A percentile compares a stretch with the other conserved stretches of the same genome.
These are phyloP conservation scores for Colletotrichum somersetense DNA, from an alignment of 2,329 filamentous ascomycete genomes.

Conservation along the genomic window DNA sequence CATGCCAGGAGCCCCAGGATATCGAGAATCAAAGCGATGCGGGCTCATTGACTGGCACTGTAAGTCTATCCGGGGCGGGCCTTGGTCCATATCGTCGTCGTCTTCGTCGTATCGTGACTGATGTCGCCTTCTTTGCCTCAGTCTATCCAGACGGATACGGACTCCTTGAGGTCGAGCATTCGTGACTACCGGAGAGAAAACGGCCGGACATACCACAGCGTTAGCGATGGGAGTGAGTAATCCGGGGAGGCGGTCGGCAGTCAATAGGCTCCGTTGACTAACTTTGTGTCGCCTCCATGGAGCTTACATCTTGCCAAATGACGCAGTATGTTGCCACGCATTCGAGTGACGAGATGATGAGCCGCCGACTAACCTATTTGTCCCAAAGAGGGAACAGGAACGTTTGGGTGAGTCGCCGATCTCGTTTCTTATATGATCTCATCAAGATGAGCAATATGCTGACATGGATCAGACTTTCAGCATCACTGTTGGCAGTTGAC, in stretches of 20 bases:
- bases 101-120: neutral
- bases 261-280: neutral
- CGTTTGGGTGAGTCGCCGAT: conserved; percentile 5
- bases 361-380: neutral
- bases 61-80: neutral
- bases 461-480: conserved; percentile 48
- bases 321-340: conserved; percentile 39
- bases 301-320: conserved; percentile 48
- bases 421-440: neutral
- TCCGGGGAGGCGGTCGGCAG: neutral
- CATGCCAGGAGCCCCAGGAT: neutral
- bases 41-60: neutral
- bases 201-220: conserved; percentile 38
- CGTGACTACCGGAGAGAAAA: conserved; percentile 34
- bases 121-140: neutral
- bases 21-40: neutral
- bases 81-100: neutral
- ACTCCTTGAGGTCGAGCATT: conserved; percentile 37
- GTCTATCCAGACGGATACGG: conserved; percentile 1
- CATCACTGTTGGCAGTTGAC: conserved; percentile 53
- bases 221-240: conserved; percentile 46
- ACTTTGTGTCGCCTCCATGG: neutral
- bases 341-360: neutral
- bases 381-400: conserved; percentile 48
- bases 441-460: neutral